Conservation (phyloP, 108 stramenopile species). For the Cyclostephanos invisitatus region DNA sequence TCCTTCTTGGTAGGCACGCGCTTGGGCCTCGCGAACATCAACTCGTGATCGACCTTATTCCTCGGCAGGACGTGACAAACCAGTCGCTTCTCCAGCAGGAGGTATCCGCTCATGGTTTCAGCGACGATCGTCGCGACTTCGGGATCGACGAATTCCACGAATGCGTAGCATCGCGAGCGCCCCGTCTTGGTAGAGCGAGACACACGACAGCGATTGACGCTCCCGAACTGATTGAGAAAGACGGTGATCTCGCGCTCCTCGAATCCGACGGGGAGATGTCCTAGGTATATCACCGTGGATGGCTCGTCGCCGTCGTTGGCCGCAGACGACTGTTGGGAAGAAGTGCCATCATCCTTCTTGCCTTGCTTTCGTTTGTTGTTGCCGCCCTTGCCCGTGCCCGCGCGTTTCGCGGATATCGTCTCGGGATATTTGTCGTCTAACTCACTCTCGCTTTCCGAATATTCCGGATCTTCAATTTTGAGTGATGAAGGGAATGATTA, state of each 20-base stretch:
- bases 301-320: slow-evolving; percentile 22
- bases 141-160: slow-evolving; percentile 84
- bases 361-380: slow-evolving; percentile 22
- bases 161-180: slow-evolving; percentile 90
- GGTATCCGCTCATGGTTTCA: slow-evolving; percentile 95
- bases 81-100: slow-evolving; percentile 86
- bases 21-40: slow-evolving; percentile 48
- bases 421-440: slow-evolving; percentile 40
- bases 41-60: slow-evolving; percentile 53
- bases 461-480: neutral
- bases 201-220: slow-evolving; percentile 75
- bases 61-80: slow-evolving; percentile 87
- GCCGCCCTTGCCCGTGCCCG: slow-evolving; percentile 34
- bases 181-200: slow-evolving; percentile 88
- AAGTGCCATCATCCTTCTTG: slow-evolving; percentile 19
- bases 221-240: slow-evolving; percentile 96
- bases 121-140: slow-evolving; percentile 93
- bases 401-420: slow-evolving; percentile 36
- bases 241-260: slow-evolving; percentile 88
- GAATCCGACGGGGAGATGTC: slow-evolving; percentile 93
- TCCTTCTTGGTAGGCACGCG: slow-evolving; percentile 47
- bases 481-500: neutral
- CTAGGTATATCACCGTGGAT: slow-evolving; percentile 90
- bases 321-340: neutral
- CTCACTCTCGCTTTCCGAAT: slow-evolving; percentile 26